Base-by-base conservation (phyloP, 2,329 filamentous ascomycete species). In the Claviceps quebecensis region DNA sequence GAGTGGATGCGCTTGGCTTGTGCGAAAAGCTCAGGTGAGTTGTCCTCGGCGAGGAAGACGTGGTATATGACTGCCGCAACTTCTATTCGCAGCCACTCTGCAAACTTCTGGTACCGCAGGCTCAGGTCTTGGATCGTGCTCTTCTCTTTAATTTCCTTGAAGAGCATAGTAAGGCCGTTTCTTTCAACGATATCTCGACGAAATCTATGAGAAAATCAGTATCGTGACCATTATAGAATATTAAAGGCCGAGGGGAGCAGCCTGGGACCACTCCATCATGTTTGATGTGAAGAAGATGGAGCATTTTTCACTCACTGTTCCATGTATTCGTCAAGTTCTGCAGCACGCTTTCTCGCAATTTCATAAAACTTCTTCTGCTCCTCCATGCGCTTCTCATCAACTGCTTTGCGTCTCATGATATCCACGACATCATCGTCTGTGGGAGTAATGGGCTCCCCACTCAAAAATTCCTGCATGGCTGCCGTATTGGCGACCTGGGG, bases 291-390 rank as follows among this genome's bases (percentile, higher is more conserved):
- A 5, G 11, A n/a, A n/a, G n/a, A 23, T 19, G 6, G 13, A 16
- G 8, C 17, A 3, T 38, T 19, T 2, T 16, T 39, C 8, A 55
- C 82, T 67, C 68, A 87, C 83, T 95, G 69, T 68, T 98, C 93
- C 93, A 98, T 98, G 65, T 97, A 96, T 23, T 95, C 87, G 67
- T 98, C 93, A 48, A 98, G 75, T 62, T 97, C 93, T 5, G 87
- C 85, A 1, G 93, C 93, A 57, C 93, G 81, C 66, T 89, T 83
- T 57, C 89, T 77, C 8, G 93, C 93, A 63, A 98, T 90, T 64
- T 98, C 91, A 66, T 96, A 98, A 65, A 98, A 98, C 57, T 83
- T 80, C 63, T 83, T 86, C 65, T 98, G 93, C 67, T 98, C 93
- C 61, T 95, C 87, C 49, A 97, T 78, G 45, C 93, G 82, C 66